phyloP scores from a whole-genome alignment of 148 eudicot species.

The Cornus controversa region DNA sequence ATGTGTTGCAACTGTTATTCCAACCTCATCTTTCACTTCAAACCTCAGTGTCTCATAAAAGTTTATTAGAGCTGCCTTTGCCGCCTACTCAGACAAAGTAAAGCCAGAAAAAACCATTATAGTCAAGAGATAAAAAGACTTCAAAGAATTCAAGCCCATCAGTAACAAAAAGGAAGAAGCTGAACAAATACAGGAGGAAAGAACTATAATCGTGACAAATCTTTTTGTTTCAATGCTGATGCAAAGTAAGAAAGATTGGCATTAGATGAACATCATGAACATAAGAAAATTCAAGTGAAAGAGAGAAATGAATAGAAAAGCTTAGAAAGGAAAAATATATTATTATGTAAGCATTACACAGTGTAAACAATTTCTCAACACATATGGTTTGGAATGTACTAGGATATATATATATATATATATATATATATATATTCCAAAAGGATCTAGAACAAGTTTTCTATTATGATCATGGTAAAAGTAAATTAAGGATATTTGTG shows the following conservation, averaged over 20 bases:
- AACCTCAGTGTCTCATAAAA: conserved; percentile 89
- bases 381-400: no score
- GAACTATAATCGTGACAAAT: not conserved
- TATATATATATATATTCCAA: no score
- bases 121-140: not conserved
- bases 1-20: conserved; percentile 86
- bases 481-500: no score
- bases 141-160: not conserved
- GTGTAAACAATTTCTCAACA: no score
- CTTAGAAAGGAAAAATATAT: no score
- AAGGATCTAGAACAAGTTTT: no score
- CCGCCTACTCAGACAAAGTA: conserved; percentile 50
- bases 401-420: no score
- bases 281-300: no score
- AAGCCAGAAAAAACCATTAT: not conserved
- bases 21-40: conserved; percentile 76
- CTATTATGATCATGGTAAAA: no score
- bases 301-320: no score
- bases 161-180: no score
- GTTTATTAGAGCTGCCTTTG: conserved; percentile 87
- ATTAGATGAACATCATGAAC: not conserved
- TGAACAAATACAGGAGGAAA: not conserved
- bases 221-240: not conserved
- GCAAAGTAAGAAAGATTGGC: not conserved
- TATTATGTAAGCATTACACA: no score